These are phyloP conservation scores for Teratosphaeria gauchensis DNA, from an alignment of 2,329 filamentous ascomycete genomes.

Conservation along the genomic window DNA sequence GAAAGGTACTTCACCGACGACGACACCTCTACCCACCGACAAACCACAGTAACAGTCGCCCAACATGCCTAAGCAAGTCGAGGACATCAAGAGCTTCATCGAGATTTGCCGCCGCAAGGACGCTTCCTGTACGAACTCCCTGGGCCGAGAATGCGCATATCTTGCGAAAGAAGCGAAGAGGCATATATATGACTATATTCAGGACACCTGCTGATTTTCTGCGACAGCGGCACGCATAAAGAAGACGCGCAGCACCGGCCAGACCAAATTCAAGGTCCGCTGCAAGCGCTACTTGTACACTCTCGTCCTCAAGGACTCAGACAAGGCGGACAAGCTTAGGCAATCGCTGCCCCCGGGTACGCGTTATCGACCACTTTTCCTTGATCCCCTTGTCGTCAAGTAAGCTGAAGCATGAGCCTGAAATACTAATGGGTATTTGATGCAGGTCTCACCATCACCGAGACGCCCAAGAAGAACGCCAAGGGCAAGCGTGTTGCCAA, in stretches of 20 bases:
- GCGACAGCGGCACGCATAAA: slow-evolving; percentile 47
- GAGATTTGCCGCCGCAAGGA: slow-evolving; percentile 99
- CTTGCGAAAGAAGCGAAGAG: background rate
- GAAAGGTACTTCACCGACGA: background rate
- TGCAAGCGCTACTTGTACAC: slow-evolving; percentile 91
- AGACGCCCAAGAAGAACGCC: slow-evolving; percentile 55
- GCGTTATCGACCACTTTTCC: slow-evolving; percentile 26
- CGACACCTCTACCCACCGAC: slow-evolving; percentile 4
- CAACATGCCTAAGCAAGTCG: slow-evolving; percentile 97
- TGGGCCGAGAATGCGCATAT: background rate
- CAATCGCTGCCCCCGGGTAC: slow-evolving; percentile 95
- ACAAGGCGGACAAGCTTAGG: slow-evolving; percentile 99
- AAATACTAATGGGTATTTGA: background rate
- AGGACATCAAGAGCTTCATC: slow-evolving; percentile 99
- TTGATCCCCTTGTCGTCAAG: background rate
- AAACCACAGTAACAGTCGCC: slow-evolving; percentile 20
- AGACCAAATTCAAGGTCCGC: slow-evolving; percentile 99
- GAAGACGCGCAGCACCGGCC: slow-evolving; percentile 76
- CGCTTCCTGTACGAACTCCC: slow-evolving; percentile 77
- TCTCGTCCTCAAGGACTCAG: slow-evolving; percentile 92
- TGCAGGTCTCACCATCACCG: slow-evolving; percentile 49
- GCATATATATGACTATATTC: background rate
- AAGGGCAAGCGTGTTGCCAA: slow-evolving; percentile 41
- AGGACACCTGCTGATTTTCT: background rate
- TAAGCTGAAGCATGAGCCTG: background rate